Evolutionary conservation across 306 rosid species (phyloP).

Genomic region (Heteromeles arbutifolia): DNA sequence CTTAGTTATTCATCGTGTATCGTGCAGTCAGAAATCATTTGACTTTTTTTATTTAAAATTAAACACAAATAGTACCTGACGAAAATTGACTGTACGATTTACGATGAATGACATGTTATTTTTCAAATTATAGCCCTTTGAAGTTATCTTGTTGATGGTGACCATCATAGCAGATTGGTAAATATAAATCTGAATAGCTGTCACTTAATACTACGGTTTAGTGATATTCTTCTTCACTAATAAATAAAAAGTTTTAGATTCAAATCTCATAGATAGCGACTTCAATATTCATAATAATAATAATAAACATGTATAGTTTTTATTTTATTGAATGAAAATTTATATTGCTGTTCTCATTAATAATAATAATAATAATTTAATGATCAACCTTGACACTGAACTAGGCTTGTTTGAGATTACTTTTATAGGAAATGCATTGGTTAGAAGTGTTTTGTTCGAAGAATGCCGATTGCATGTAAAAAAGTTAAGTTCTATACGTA

Average conservation of each 20-base stretch:
- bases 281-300: too few relatives aligned
- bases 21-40: accelerated
- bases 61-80: too few relatives aligned
- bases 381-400: background rate
- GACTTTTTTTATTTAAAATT: too few relatives aligned
- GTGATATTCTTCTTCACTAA: too few relatives aligned
- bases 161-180: background rate
- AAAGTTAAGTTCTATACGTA: background rate
- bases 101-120: background rate
- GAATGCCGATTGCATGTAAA: background rate
- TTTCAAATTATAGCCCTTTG: background rate
- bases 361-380: too few relatives aligned
- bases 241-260: too few relatives aligned
- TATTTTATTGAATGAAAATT: too few relatives aligned
- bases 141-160: background rate
- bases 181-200: too few relatives aligned
- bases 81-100: accelerated
- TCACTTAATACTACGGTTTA: background rate
- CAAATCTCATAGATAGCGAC: too few relatives aligned
- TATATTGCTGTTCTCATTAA: too few relatives aligned
- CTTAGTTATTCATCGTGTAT: too few relatives aligned
- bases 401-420: background rate
- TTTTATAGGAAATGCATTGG: background rate
- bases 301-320: too few relatives aligned
- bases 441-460: background rate